Evolutionary conservation across 2,329 filamentous ascomycete species (phyloP), one percentile per base, ranked within the genome.

Genomic region (Phialophora macrospora): DNA sequence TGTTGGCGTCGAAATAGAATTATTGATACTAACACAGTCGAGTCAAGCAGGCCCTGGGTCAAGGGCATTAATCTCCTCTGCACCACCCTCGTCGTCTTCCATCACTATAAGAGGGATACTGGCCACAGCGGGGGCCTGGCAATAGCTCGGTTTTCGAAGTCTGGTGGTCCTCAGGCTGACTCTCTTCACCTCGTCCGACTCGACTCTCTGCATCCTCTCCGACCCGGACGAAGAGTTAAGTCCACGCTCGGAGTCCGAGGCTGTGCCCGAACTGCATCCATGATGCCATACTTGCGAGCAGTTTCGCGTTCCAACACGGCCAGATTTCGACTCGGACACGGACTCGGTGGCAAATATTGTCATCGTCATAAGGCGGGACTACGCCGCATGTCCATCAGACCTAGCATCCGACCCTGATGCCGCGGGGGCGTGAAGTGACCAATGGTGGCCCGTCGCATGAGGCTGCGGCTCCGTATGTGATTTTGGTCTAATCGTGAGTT

Each of bases 401-500:
- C 22, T 28, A 9, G 0, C 48, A 17, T 9, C 48, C 48, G 48
- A 11, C 24, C 5, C 9, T 26, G 48, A 26, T 14, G 20, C 48
- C 8, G 48, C 9, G 11, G 48, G 7, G 5, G 22, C 24, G 1
- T 26, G 24, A 28, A 1, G 5, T 22, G 20, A 7, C 20, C 9
- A n/a, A 22, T 51, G 20, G 14, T 26, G 6, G 24, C 20, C 20
- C 11, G 22, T n/a, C 17, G 5, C 17, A 17, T 20, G 38, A 8
- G 6, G 6, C 17, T 44, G 22, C 8, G 48, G 9, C 14, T 20
- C 48, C 12, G 8, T 22, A 51, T 41, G 58, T 9, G 58, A 51
- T 17, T 32, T 52, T 3, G 58, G 30, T 11, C 32, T 60, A 12
- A 52, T 55, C 17, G 65, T 65, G 51, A 69, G 62, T 48, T 69